Evolutionary conservation across 1,284 basidiomycete genomes (phyloP).

Genomic region (Leucoagaricus sp.): DNA sequence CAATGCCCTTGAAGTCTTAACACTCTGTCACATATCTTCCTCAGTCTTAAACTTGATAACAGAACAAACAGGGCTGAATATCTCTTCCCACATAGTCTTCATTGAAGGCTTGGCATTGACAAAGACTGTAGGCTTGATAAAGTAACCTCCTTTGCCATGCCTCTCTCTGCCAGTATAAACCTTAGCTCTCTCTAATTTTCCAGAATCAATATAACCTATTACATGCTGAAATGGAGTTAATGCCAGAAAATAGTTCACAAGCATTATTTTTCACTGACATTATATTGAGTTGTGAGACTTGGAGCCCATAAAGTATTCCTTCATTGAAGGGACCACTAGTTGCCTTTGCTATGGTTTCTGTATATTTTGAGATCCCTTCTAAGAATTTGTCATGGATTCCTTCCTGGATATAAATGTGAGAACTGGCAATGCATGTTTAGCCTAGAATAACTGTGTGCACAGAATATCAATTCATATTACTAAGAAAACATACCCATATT

Average conservation of each 20-base stretch:
- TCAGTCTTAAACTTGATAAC: slow-evolving; percentile 71
- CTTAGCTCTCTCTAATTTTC: slow-evolving; percentile 79
- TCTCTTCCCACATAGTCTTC: slow-evolving; percentile 87
- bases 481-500: slow-evolving; percentile 25
- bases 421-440: slow-evolving; percentile 83
- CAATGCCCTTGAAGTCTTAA: neutral
- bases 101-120: slow-evolving; percentile 72
- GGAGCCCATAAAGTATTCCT: slow-evolving; percentile 80
- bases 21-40: slow-evolving; percentile 25
- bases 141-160: slow-evolving; percentile 70
- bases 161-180: slow-evolving; percentile 76
- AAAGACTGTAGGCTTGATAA: slow-evolving; percentile 83
- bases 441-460: neutral
- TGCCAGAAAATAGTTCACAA: too few relatives aligned
- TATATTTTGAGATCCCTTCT: slow-evolving; percentile 52
- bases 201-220: slow-evolving; percentile 75
- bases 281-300: slow-evolving; percentile 72
- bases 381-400: slow-evolving; percentile 80
- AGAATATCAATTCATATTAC: slow-evolving; percentile 34
- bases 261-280: slow-evolving; percentile 37
- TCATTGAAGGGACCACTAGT: slow-evolving; percentile 80
- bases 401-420: slow-evolving; percentile 84
- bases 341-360: slow-evolving; percentile 46
- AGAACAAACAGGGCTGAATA: slow-evolving; percentile 83
- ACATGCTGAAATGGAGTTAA: slow-evolving; percentile 24